Evolutionary conservation across 495 filamentous ascomycete species (phyloP).

Genomic region (Lentithecium fluviatile): DNA sequence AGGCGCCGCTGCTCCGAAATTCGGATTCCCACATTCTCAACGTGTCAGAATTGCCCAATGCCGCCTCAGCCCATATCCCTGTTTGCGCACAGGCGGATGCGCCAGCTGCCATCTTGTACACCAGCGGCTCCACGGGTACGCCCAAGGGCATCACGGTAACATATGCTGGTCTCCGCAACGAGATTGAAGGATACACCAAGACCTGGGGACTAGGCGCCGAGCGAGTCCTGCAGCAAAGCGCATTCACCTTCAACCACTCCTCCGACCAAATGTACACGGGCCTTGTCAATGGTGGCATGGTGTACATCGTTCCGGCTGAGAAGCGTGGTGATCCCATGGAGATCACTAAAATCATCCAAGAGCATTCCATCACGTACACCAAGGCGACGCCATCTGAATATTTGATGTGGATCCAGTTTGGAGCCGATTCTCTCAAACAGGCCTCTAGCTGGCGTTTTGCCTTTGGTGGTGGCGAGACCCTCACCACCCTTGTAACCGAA

Average conservation of each 20-base stretch:
- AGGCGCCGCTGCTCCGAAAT: conserved; percentile 32
- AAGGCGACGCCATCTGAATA: conserved; percentile 50
- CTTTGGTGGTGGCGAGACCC: too few relatives aligned
- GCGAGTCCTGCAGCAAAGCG: conserved; percentile 47
- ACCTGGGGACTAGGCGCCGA: background rate
- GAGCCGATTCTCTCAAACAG: background rate
- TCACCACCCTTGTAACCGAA: too few relatives aligned
- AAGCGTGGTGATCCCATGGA: background rate
- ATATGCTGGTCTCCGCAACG: conserved; percentile 23
- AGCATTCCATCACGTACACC: conserved; percentile 44
- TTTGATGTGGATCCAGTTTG: conserved; percentile 38
- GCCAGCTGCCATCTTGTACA: conserved; percentile 2
- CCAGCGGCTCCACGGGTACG: conserved; percentile 12
- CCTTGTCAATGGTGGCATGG: conserved; percentile 40
- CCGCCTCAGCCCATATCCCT: background rate
- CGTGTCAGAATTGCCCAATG: background rate
- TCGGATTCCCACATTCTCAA: background rate
- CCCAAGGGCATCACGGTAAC: conserved; percentile 22
- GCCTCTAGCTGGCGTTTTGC: too few relatives aligned
- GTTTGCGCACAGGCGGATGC: background rate
- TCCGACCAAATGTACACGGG: conserved; percentile 41
- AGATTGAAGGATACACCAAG: conserved; percentile 17
- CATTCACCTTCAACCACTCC: conserved; percentile 46
- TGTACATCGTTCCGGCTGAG: conserved; percentile 32
- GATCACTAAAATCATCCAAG: conserved; percentile 38